Percentiles rank a stretch among this genome's conserved stretches.
These are phyloP conservation scores for Vachellia collinsii DNA, from an alignment of 306 rosid species.

Conservation along the genomic window DNA sequence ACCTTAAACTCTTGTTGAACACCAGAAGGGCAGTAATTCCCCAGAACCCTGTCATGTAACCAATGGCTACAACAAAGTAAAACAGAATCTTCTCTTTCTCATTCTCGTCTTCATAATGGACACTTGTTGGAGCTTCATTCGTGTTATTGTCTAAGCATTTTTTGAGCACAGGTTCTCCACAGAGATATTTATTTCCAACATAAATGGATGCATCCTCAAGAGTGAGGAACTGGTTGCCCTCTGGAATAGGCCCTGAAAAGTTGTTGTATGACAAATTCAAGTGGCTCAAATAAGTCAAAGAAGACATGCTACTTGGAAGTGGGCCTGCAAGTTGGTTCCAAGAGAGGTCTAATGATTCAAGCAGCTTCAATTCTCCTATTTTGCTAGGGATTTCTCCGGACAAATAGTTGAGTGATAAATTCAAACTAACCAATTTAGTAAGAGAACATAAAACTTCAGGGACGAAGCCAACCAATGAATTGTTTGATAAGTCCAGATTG, in stretches of 20 bases:
- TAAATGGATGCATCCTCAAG: not conserved
- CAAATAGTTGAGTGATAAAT: slow-evolving; percentile 25
- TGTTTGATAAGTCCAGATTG: slow-evolving; percentile 4
- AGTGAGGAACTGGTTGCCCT: slow-evolving; percentile 25
- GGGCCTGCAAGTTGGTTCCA: slow-evolving; percentile 26
- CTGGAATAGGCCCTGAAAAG: slow-evolving; percentile 28
- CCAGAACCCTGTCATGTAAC: slow-evolving; percentile 10
- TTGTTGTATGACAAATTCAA: slow-evolving; percentile 37
- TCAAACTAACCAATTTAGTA: not conserved
- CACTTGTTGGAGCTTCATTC: not conserved
- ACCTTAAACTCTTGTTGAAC: not conserved
- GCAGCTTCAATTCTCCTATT: not conserved
- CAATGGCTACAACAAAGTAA: not conserved
- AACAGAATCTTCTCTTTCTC: not conserved
- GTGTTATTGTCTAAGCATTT: not conserved
- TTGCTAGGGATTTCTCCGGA: slow-evolving; percentile 11
- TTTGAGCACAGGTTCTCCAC: not conserved
- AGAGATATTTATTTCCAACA: not conserved
- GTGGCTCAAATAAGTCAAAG: slow-evolving; percentile 21
- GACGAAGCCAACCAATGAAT: not conserved
- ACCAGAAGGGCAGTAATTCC: not conserved
- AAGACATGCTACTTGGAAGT: slow-evolving; percentile 32
- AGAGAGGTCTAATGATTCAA: slow-evolving; percentile 28
- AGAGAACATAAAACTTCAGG: slow-evolving; percentile 3
- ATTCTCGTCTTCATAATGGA: not conserved